A percentile compares a stretch with the other conserved stretches of the same genome.
Evolutionary conservation across 2,329 filamentous ascomycete species (phyloP).

Genomic region (Fusarium sp.): DNA sequence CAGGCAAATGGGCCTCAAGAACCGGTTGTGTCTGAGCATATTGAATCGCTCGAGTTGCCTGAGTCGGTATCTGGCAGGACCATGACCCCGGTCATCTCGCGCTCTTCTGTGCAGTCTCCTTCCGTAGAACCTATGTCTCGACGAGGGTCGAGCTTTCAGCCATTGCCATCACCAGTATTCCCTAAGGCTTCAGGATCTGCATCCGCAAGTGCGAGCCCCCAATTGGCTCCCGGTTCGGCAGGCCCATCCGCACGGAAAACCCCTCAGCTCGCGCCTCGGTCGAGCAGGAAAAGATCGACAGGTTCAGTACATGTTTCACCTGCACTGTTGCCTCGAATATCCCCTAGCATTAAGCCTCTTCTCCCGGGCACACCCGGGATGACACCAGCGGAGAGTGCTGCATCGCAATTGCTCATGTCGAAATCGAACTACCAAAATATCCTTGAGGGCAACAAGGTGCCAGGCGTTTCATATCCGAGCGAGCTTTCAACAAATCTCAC

Average conservation of each 20-base stretch:
- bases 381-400: slow-evolving; percentile 64
- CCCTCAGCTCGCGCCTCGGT: slow-evolving; percentile 63
- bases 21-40: slow-evolving; percentile 58
- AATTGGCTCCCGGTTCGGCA: slow-evolving; percentile 61
- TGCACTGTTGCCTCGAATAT: slow-evolving; percentile 86
- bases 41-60: slow-evolving; percentile 72
- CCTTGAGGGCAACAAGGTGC: slow-evolving; percentile 88
- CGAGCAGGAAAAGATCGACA: slow-evolving; percentile 75
- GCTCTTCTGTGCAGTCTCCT: slow-evolving; percentile 50
- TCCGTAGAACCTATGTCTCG: slow-evolving; percentile 51
- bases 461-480: slow-evolving; percentile 88
- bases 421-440: slow-evolving; percentile 99
- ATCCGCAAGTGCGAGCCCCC: slow-evolving; percentile 73
- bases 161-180: slow-evolving; percentile 58
- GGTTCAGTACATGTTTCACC: slow-evolving; percentile 83
- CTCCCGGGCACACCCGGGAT: slow-evolving; percentile 68
- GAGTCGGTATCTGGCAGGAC: slow-evolving; percentile 64
- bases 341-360: slow-evolving; percentile 91
- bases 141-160: slow-evolving; percentile 60
- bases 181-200: slow-evolving; percentile 49
- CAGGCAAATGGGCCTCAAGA: slow-evolving; percentile 51
- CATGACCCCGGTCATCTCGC: slow-evolving; percentile 51
- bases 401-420: slow-evolving; percentile 81
- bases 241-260: slow-evolving; percentile 60
- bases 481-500: slow-evolving; percentile 92